A percentile compares a stretch with the other conserved stretches of the same genome.
These are phyloP conservation scores for Tylopilus intermedius DNA, from an alignment of 768 basidiomycete genomes.

Conservation along the genomic window DNA sequence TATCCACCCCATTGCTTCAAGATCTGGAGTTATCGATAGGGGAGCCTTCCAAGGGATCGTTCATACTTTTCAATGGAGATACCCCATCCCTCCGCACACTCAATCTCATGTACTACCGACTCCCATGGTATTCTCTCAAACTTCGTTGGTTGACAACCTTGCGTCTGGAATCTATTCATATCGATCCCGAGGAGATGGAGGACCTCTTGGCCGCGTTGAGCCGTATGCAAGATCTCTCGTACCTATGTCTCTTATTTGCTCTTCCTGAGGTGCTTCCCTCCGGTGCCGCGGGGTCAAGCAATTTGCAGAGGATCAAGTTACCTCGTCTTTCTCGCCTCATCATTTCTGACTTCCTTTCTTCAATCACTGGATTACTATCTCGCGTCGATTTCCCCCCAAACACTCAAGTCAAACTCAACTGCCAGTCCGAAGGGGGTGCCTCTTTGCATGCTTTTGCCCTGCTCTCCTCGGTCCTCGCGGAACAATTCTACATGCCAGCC, in stretches of 20 bases:
- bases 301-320: not conserved
- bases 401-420: too few relatives aligned
- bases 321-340: conserved; percentile 6
- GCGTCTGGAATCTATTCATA: conserved; percentile 25
- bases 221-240: conserved; percentile 31
- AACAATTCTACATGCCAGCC: not conserved
- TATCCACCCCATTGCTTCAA: not conserved
- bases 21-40: not conserved
- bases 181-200: conserved; percentile 15
- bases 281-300: too few relatives aligned
- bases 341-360: conserved; percentile 2
- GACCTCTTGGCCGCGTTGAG: conserved; percentile 32
- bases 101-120: not conserved
- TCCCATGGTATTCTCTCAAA: not conserved
- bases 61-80: not conserved
- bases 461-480: not conserved
- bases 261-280: conserved; percentile 14
- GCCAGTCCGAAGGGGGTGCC: too few relatives aligned
- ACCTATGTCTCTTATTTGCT: conserved; percentile 30
- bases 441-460: not conserved
- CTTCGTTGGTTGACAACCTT: conserved; percentile 31
- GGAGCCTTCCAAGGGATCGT: too few relatives aligned
- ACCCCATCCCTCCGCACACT: not conserved
- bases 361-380: conserved; percentile 4
- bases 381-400: not conserved